A percentile compares a stretch with the other conserved stretches of the same genome.
phyloP scores from a whole-genome alignment of 768 basidiomycete genomes.

The Mycena alexandri region DNA sequence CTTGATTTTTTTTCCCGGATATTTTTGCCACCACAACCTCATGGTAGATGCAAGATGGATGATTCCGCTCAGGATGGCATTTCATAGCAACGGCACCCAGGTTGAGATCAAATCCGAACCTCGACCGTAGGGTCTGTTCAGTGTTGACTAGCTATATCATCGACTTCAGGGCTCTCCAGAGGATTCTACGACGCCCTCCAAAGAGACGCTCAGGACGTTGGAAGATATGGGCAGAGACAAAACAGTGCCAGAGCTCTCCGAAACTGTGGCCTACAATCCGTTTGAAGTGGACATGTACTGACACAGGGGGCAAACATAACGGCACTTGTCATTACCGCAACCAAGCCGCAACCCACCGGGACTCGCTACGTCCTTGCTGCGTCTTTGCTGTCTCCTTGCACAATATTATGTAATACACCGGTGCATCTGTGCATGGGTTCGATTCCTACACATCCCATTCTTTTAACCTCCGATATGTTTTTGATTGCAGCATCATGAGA shows the following conservation, averaged over 20 bases:
- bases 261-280: not conserved
- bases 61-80: not conserved
- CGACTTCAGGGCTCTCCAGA: not conserved
- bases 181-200: not conserved
- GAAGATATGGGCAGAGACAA: not conserved
- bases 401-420: no score
- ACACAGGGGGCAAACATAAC: no score
- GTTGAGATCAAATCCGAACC: not conserved
- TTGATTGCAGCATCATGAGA: no score
- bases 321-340: no score
- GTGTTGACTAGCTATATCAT: not conserved
- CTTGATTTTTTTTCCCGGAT: not conserved
- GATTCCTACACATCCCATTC: no score
- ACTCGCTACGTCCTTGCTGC: no score
- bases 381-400: no score
- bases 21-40: not conserved
- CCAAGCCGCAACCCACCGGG: no score
- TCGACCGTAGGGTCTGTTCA: not conserved
- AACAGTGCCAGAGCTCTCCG: not conserved
- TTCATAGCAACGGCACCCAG: not conserved
- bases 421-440: no score
- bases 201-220: not conserved
- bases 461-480: no score
- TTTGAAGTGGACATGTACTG: not conserved
- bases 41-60: not conserved